Conservation (phyloP, 2,329 filamentous ascomycete species). For the Didymella pinodella region DNA sequence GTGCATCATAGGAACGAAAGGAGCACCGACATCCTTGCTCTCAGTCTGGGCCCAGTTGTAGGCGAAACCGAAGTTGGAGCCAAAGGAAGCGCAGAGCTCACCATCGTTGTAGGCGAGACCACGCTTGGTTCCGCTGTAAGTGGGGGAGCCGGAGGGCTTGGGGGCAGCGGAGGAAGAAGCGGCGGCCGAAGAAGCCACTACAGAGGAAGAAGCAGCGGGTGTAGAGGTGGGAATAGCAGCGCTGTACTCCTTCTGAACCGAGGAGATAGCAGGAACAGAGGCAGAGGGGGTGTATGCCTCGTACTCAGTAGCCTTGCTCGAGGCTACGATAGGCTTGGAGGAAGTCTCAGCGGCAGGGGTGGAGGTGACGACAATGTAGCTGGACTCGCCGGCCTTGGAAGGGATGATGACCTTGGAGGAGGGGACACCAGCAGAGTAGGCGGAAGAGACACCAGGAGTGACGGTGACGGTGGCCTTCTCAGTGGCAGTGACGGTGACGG, state of each 20-base stretch:
- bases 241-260: conserved; percentile 23
- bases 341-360: conserved; percentile 23
- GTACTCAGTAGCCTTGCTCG: conserved; percentile 27
- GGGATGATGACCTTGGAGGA: conserved; percentile 21
- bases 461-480: conserved; percentile 54
- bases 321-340: conserved; percentile 15
- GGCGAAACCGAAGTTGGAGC: conserved; percentile 63
- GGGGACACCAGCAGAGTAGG: conserved; percentile 16
- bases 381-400: conserved; percentile 25
- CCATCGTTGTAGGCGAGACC: conserved; percentile 73
- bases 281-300: conserved; percentile 21
- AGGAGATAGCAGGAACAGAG: conserved; percentile 13
- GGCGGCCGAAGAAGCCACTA: conserved; percentile 4
- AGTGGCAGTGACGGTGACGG: conserved; percentile 52
- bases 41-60: conserved; percentile 70
- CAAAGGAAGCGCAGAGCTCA: conserved; percentile 61
- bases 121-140: conserved; percentile 62
- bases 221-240: conserved; percentile 18
- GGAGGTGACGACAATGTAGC: conserved; percentile 21
- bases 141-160: conserved; percentile 33
- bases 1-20: conserved; percentile 67
- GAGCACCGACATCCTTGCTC: conserved; percentile 55
- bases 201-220: background rate
- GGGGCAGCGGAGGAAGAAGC: conserved; percentile 30
- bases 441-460: conserved; percentile 35